These are phyloP conservation scores for Boletus huronensis DNA, from an alignment of 768 basidiomycete genomes.

Conservation along the genomic window DNA sequence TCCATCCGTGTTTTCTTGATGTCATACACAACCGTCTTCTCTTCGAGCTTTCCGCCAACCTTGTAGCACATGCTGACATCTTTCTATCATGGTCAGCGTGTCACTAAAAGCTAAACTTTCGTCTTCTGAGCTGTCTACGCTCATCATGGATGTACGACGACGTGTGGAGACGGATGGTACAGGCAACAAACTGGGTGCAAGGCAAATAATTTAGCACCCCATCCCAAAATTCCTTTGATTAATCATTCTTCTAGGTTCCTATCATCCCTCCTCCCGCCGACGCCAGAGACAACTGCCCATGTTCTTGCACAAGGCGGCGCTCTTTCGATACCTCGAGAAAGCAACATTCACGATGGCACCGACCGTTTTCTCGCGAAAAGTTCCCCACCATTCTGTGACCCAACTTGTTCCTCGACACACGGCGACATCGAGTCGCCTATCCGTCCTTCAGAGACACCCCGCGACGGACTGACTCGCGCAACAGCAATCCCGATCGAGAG, in stretches of 20 bases:
- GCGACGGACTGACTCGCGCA: slow-evolving; percentile 7
- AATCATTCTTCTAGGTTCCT: slow-evolving; percentile 43
- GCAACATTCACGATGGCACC: neutral
- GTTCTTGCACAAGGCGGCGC: slow-evolving; percentile 65
- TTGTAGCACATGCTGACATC: slow-evolving; percentile 8
- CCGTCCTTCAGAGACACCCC: neutral
- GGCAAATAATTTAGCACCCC: slow-evolving; percentile 1
- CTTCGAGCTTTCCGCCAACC: neutral
- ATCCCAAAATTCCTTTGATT: neutral
- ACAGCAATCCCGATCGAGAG: slow-evolving; percentile 19
- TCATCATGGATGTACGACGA: slow-evolving; percentile 70
- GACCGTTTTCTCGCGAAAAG: neutral
- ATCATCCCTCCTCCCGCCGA: slow-evolving; percentile 72
- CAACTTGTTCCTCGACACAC: neutral
- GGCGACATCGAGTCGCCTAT: neutral
- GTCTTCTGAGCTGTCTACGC: slow-evolving; percentile 60
- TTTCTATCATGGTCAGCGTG: slow-evolving; percentile 47
- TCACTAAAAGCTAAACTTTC: slow-evolving; percentile 77
- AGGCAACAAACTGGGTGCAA: slow-evolving; percentile 13
- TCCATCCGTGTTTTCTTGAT: neutral
- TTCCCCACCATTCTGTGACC: neutral
- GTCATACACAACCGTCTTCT: neutral
- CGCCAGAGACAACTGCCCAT: slow-evolving; percentile 64
- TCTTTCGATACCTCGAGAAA: slow-evolving; percentile 7
- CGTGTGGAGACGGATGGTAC: slow-evolving; percentile 71